Percentiles rank a stretch among this genome's conserved stretches.
Evolutionary conservation across 306 rosid genomes (phyloP).

Genomic region (Hippophae tibetana): DNA sequence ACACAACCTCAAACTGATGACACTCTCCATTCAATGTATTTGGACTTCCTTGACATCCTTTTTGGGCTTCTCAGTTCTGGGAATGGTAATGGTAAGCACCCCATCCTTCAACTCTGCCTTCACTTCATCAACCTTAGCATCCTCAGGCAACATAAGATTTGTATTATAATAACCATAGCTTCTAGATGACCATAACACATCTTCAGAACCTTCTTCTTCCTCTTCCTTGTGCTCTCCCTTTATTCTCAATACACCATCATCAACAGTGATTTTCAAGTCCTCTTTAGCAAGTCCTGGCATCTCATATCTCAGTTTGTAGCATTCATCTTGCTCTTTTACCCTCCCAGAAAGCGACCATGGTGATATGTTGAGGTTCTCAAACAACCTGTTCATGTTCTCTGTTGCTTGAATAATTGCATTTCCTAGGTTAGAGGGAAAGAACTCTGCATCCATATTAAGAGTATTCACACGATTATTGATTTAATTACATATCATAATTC

Average conservation of each 20-base stretch:
- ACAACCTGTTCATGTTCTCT: conserved; percentile 49
- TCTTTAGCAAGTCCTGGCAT: conserved; percentile 72
- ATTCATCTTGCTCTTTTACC: conserved; percentile 44
- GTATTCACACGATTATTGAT: neutral
- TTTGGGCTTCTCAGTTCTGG: conserved; percentile 37
- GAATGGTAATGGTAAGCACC: conserved; percentile 47
- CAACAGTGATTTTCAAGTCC: conserved; percentile 53
- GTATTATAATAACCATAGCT: conserved; percentile 52
- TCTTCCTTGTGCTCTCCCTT: conserved; percentile 68
- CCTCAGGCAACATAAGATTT: conserved; percentile 53
- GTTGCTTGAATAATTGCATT: conserved; percentile 65
- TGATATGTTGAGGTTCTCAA: conserved; percentile 45
- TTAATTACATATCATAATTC: neutral
- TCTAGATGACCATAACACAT: conserved; percentile 44
- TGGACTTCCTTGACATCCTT: conserved; percentile 52
- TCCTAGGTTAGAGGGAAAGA: conserved; percentile 58
- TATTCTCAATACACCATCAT: conserved; percentile 52
- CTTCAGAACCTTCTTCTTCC: conserved; percentile 25
- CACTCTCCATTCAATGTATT: conserved; percentile 20
- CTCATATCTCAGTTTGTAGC: conserved; percentile 48
- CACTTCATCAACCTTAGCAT: conserved; percentile 57
- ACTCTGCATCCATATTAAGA: conserved; percentile 16
- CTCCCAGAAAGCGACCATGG: conserved; percentile 57
- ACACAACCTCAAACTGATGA: neutral
- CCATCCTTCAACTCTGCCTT: conserved; percentile 78